Percentiles rank a stretch among this genome's conserved stretches.
phyloP scores from a whole-genome alignment of 192 early-diverging fungal genomes.

The Coemansia sp. region DNA sequence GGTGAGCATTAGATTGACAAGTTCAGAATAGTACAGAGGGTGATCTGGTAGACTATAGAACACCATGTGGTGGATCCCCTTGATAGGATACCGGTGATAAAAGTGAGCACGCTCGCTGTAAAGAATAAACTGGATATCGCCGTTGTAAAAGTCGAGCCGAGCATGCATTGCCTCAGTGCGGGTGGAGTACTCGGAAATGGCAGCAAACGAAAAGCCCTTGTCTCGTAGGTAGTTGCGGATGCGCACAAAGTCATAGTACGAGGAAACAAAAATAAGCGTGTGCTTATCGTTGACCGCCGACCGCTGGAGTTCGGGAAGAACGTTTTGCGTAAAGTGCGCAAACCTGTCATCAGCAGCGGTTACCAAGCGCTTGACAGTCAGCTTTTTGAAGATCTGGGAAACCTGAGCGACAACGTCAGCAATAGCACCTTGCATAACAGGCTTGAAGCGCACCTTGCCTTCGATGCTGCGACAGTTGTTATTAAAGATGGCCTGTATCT shows the following conservation, averaged over 20 bases:
- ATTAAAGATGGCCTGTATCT: constrained; percentile 88
- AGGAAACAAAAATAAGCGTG: constrained; percentile 82
- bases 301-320: constrained; percentile 54
- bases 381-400: constrained; percentile 81
- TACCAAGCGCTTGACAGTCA: constrained; percentile 61
- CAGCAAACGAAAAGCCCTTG: constrained; percentile 70
- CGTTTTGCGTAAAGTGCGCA: constrained; percentile 77
- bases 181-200: constrained; percentile 92
- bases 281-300: constrained; percentile 59
- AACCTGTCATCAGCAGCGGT: constrained; percentile 81
- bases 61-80: constrained; percentile 80
- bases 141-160: constrained; percentile 77
- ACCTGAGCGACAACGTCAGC: constrained; percentile 77
- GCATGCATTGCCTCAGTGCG: constrained; percentile 74
- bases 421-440: constrained; percentile 67
- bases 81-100: constrained; percentile 83
- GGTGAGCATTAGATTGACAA: constrained; percentile 70
- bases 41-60: constrained; percentile 92
- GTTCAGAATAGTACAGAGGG: constrained; percentile 84
- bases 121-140: constrained; percentile 75
- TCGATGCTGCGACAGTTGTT: constrained; percentile 59
- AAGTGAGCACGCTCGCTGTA: constrained; percentile 97
- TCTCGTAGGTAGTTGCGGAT: constrained; percentile 86
- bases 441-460: constrained; percentile 74
- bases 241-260: constrained; percentile 96